Conservation (phyloP, 495 filamentous ascomycete species). For the Aspergillus heteromorphus region DNA sequence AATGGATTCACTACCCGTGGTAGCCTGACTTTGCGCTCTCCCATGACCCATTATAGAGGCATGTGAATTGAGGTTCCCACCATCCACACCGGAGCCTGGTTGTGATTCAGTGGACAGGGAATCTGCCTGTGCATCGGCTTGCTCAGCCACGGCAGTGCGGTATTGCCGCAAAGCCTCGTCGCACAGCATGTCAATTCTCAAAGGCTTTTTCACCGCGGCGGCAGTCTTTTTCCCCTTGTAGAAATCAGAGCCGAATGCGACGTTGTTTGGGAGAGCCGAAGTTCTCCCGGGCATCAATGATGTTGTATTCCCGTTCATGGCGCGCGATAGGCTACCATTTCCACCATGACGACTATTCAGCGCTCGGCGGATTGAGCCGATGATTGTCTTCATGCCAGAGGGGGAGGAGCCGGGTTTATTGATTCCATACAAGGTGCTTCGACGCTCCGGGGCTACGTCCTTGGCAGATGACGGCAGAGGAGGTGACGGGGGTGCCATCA, state of each 20-base stretch:
- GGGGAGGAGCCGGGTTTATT: slow-evolving; percentile 37
- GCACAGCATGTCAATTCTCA: slow-evolving; percentile 70
- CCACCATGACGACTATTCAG: slow-evolving; percentile 61
- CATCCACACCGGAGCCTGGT: background rate
- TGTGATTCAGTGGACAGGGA: background rate
- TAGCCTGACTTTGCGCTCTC: slow-evolving; percentile 56
- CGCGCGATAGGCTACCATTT: slow-evolving; percentile 37
- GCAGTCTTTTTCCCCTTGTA: slow-evolving; percentile 41
- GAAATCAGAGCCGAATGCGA: slow-evolving; percentile 42
- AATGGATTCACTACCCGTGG: slow-evolving; percentile 77
- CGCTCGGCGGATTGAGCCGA: slow-evolving; percentile 85
- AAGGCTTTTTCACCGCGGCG: slow-evolving; percentile 28
- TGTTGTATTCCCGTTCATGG: slow-evolving; percentile 33
- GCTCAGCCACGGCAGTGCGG: slow-evolving; percentile 22
- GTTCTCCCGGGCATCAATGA: slow-evolving; percentile 31
- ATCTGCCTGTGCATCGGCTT: slow-evolving; percentile 5
- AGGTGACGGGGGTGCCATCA: slow-evolving; percentile 60
- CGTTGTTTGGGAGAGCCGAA: slow-evolving; percentile 41
- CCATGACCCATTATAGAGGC: slow-evolving; percentile 3
- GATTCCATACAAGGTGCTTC: slow-evolving; percentile 27
- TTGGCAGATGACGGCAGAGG: slow-evolving; percentile 29
- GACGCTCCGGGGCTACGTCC: slow-evolving; percentile 22
- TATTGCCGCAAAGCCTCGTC: slow-evolving; percentile 68
- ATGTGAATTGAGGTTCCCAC: slow-evolving; percentile 3
- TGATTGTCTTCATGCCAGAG: slow-evolving; percentile 73